Evolutionary conservation across 2,329 filamentous ascomycete genomes (phyloP).

Genomic region (Arthrocladium fulminans): DNA sequence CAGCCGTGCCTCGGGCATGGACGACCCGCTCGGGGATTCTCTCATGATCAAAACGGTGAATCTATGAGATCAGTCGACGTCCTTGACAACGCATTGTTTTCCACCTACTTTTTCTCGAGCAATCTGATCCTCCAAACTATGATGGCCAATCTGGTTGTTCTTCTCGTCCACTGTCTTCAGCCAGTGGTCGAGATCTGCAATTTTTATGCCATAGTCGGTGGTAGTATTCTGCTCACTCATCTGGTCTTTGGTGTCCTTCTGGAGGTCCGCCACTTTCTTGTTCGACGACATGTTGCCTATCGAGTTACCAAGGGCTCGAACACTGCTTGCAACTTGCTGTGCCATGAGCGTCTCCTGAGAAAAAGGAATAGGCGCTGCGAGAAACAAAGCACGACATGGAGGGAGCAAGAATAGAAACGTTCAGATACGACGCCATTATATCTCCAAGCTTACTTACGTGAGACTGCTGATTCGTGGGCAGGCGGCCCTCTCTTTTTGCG

Average conservation of each 20-base stretch:
- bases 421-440: not conserved
- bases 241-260: constrained; percentile 43
- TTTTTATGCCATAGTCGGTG: constrained; percentile 67
- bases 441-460: not conserved
- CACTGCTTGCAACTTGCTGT: constrained; percentile 12
- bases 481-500: not conserved
- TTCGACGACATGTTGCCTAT: constrained; percentile 14
- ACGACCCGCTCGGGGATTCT: constrained; percentile 61
- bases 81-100: not conserved
- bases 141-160: constrained; percentile 52
- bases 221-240: constrained; percentile 55
- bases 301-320: constrained; percentile 12
- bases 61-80: constrained; percentile 24
- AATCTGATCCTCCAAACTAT: constrained; percentile 62
- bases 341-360: constrained; percentile 10
- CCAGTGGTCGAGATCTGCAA: constrained; percentile 69
- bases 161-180: constrained; percentile 53
- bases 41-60: constrained; percentile 64
- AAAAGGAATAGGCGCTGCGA: not conserved
- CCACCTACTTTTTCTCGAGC: constrained; percentile 59
- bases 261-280: constrained; percentile 42
- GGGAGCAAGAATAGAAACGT: not conserved
- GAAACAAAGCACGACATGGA: not conserved
- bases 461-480: not conserved
- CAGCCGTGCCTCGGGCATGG: constrained; percentile 56